Conservation (phyloP, 306 rosid genomes). For the Notholithocarpus densiflorus region DNA sequence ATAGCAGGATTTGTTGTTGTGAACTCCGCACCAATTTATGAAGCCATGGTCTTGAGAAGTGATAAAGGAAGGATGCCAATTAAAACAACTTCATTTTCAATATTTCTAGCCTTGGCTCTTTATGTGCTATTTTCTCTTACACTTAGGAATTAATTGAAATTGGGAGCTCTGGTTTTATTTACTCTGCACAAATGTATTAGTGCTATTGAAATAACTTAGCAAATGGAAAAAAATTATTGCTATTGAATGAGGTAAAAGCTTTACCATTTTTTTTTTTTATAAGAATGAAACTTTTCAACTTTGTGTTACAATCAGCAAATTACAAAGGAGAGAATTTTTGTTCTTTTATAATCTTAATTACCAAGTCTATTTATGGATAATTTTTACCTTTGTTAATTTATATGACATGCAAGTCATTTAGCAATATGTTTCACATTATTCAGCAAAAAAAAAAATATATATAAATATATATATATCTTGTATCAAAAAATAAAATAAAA, state of each 20-base stretch:
- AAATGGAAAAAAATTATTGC: background rate
- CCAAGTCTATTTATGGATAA: too few relatives aligned
- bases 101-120: background rate
- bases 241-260: background rate
- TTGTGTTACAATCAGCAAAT: background rate
- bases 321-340: background rate
- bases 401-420: too few relatives aligned
- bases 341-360: background rate
- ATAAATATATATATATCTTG: too few relatives aligned
- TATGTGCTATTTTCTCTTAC: background rate
- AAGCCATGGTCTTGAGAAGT: conserved; percentile 25
- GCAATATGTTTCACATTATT: too few relatives aligned
- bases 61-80: conserved; percentile 30
- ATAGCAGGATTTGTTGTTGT: conserved; percentile 26
- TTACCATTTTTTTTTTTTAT: background rate
- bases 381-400: too few relatives aligned
- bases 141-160: background rate
- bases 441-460: too few relatives aligned
- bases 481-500: too few relatives aligned
- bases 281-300: too few relatives aligned
- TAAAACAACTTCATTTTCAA: background rate
- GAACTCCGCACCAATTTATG: conserved; percentile 33
- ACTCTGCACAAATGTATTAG: too few relatives aligned
- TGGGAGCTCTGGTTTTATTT: background rate
- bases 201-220: background rate